Evolutionary conservation across 108 stramenopile species (phyloP).

Genomic region (Nitzschia palea): DNA sequence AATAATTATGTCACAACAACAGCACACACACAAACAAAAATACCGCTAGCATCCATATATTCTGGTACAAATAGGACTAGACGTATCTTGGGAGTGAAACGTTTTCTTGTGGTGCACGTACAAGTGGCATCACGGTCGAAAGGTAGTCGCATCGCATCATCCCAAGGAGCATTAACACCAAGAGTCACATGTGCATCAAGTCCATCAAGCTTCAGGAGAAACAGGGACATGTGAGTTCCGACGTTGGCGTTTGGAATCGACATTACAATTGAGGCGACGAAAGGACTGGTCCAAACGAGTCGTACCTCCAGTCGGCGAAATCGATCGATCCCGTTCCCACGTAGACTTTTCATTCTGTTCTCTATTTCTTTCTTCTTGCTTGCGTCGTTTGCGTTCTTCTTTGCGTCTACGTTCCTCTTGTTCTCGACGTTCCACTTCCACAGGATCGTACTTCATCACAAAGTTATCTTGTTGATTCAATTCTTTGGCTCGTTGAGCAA

Average conservation of each 20-base stretch:
- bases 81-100: too few relatives aligned
- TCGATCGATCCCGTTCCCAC: neutral
- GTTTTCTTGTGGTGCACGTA: too few relatives aligned
- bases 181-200: too few relatives aligned
- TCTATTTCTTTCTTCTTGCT: neutral
- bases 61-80: too few relatives aligned
- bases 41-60: too few relatives aligned
- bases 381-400: constrained; percentile 21
- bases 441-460: constrained; percentile 86
- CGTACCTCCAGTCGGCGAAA: neutral
- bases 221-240: constrained; percentile 2
- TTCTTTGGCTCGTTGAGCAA: constrained; percentile 72
- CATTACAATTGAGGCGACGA: neutral
- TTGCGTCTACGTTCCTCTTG: constrained; percentile 28
- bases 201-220: neutral
- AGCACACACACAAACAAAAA: too few relatives aligned
- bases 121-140: too few relatives aligned
- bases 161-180: too few relatives aligned
- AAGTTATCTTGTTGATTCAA: constrained; percentile 85
- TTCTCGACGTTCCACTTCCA: constrained; percentile 36
- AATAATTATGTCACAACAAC: too few relatives aligned
- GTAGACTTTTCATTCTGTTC: neutral
- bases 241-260: neutral
- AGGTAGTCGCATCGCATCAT: too few relatives aligned
- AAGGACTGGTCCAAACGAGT: neutral